A percentile compares a stretch with the other conserved stretches of the same genome.
These are phyloP conservation scores for Diphasiastrum complanatum DNA, from an alignment of 83 land plant species.

Conservation along the genomic window DNA sequence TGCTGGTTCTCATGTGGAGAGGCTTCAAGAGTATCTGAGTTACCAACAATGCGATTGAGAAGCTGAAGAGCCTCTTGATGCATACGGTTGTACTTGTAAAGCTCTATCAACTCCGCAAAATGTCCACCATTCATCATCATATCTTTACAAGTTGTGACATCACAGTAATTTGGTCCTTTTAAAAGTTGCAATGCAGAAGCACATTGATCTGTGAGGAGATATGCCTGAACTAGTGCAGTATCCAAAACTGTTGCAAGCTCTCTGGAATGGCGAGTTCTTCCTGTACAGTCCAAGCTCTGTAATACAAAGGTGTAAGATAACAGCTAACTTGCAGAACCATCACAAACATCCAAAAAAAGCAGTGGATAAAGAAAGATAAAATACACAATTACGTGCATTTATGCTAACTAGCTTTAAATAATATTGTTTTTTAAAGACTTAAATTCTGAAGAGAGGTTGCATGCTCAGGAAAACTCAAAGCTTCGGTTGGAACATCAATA, in stretches of 20 bases:
- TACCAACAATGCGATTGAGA: slow-evolving; percentile 62
- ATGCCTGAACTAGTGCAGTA: slow-evolving; percentile 84
- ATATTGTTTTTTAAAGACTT: too few relatives aligned
- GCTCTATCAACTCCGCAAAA: slow-evolving; percentile 55
- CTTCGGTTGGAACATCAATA: too few relatives aligned
- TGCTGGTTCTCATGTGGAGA: slow-evolving; percentile 39
- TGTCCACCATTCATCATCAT: slow-evolving; percentile 50
- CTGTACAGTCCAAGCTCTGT: slow-evolving; percentile 31
- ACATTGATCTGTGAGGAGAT: slow-evolving; percentile 68
- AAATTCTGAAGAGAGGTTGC: too few relatives aligned
- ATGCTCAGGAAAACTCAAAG: too few relatives aligned
- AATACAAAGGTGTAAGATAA: neutral
- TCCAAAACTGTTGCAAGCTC: slow-evolving; percentile 72
- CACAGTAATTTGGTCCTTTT: slow-evolving; percentile 79
- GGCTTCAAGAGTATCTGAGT: slow-evolving; percentile 42
- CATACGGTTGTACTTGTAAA: slow-evolving; percentile 66
- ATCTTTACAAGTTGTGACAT: slow-evolving; percentile 81
- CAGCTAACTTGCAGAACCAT: neutral
- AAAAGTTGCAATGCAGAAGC: slow-evolving; percentile 59
- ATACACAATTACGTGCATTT: too few relatives aligned
- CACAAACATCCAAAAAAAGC: neutral
- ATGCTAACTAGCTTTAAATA: too few relatives aligned
- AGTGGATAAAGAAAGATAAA: too few relatives aligned
- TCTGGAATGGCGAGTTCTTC: slow-evolving; percentile 51
- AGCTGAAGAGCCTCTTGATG: slow-evolving; percentile 83